phyloP scores from a whole-genome alignment of 345 rosid genomes.

The Rhizophora apiculata region DNA sequence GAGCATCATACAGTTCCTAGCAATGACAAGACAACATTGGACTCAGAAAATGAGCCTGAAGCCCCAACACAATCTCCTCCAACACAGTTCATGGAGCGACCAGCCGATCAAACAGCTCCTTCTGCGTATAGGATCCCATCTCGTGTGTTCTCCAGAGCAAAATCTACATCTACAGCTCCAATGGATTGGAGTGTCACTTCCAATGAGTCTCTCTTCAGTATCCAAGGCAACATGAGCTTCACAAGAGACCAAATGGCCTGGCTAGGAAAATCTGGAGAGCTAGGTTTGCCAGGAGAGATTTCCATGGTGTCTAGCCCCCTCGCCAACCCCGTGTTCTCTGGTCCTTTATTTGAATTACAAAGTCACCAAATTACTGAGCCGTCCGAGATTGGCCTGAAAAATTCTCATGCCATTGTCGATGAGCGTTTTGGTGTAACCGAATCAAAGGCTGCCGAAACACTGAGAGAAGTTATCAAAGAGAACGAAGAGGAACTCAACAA shows the following conservation, averaged over 20 bases:
- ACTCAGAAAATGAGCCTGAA: background rate
- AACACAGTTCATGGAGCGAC: constrained; percentile 50
- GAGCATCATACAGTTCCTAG: background rate
- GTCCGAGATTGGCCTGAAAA: constrained; percentile 26
- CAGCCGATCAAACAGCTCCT: constrained; percentile 17
- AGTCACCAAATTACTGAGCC: constrained; percentile 28
- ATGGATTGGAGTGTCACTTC: constrained; percentile 77
- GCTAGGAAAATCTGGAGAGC: constrained; percentile 58
- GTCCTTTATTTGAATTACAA: constrained; percentile 26
- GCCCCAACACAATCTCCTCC: constrained; percentile 35
- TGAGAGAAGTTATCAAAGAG: constrained; percentile 53
- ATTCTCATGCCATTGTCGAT: constrained; percentile 7
- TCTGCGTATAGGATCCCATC: constrained; percentile 55
- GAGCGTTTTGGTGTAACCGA: constrained; percentile 40
- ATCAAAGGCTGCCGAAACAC: constrained; percentile 53
- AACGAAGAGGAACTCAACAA: constrained; percentile 29
- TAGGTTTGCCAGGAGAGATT: constrained; percentile 7
- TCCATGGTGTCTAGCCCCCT: too few relatives aligned
- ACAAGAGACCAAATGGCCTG: constrained; percentile 32
- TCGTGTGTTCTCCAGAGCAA: constrained; percentile 48
- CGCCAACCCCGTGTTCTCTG: background rate
- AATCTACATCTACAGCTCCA: constrained; percentile 44
- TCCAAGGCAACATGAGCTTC: constrained; percentile 76
- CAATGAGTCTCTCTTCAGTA: constrained; percentile 77
- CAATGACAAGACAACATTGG: background rate